Conservation (phyloP, 1,139 yeast genomes). For the Yamadazyma mexicana region DNA sequence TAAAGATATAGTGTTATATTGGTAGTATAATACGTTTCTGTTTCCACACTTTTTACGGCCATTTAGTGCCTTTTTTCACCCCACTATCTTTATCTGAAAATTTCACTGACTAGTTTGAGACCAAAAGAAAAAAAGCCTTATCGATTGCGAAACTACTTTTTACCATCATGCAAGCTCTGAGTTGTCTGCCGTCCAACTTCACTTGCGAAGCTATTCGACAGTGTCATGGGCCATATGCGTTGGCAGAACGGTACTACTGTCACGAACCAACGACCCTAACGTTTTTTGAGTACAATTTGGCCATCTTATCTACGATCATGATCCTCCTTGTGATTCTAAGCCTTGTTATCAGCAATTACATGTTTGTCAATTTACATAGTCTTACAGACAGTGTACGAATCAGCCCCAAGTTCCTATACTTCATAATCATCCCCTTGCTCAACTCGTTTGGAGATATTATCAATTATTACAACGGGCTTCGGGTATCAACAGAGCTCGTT, state of each 20-base stretch:
- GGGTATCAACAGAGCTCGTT: conserved; percentile 32
- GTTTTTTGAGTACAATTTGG: conserved; percentile 9
- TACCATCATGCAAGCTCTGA: no score
- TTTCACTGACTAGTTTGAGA: no score
- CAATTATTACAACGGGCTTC: conserved; percentile 35
- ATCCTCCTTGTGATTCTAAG: conserved; percentile 21
- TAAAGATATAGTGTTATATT: no score
- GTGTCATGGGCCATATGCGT: conserved; percentile 11
- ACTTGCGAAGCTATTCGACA: conserved; percentile 12
- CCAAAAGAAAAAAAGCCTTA: not conserved
- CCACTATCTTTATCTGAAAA: no score
- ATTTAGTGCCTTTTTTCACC: no score
- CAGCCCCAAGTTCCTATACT: conserved; percentile 35
- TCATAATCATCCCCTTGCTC: conserved; percentile 38
- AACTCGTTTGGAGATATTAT: conserved; percentile 44
- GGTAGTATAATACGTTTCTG: no score
- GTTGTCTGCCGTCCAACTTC: conserved; percentile 8
- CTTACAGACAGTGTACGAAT: conserved; percentile 27
- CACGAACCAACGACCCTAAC: conserved; percentile 1
- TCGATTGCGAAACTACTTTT: conserved; percentile 3
- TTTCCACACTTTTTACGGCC: no score
- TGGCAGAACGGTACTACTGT: conserved; percentile 15
- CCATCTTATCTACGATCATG: conserved; percentile 8
- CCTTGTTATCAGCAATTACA: conserved; percentile 36
- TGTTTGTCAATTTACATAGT: conserved; percentile 32